Evolutionary conservation across 805 yeast genomes (phyloP).

Genomic region (Wickerhamomyces strasburgensis): DNA sequence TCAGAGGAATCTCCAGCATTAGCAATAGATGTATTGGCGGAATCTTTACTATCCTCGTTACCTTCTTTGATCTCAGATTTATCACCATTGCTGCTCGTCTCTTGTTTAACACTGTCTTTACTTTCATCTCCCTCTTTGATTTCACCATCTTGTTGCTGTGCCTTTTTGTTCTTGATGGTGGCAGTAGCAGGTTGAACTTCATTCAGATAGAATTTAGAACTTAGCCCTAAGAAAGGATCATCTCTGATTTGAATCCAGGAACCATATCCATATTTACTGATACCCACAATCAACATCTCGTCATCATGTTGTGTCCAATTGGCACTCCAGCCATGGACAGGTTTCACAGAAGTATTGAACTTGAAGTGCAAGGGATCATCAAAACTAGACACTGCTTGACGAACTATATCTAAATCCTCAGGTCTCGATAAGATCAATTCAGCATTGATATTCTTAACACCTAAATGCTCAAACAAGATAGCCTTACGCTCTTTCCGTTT

Average conservation of each 20-base stretch:
- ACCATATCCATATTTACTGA: constrained; percentile 90
- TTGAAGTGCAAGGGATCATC: constrained; percentile 58
- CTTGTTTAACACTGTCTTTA: too few species aligned
- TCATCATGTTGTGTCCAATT: constrained; percentile 83
- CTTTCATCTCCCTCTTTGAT: constrained; percentile 27
- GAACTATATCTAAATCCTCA: constrained; percentile 68
- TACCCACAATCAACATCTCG: constrained; percentile 80
- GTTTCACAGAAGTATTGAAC: constrained; percentile 61
- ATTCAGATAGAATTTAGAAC: constrained; percentile 74
- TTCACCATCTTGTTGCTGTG: constrained; percentile 16
- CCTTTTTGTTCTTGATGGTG: constrained; percentile 25
- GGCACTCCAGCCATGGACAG: constrained; percentile 88
- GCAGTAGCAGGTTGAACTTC: constrained; percentile 35
- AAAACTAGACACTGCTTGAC: constrained; percentile 47
- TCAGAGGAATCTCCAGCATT: constrained; percentile 3
- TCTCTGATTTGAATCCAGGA: constrained; percentile 93
- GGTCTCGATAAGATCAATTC: constrained; percentile 82
- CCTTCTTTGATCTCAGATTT: too few species aligned
- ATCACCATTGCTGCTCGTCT: too few species aligned
- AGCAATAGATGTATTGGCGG: constrained; percentile 1
- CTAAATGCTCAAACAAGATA: constrained; percentile 79
- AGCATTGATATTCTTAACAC: constrained; percentile 86
- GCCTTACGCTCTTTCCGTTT: constrained; percentile 87
- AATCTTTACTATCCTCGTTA: too few species aligned
- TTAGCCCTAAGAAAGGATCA: constrained; percentile 85